Evolutionary conservation across 352 stramenopile genomes (phyloP).

Genomic region (Pythium brassicae): DNA sequence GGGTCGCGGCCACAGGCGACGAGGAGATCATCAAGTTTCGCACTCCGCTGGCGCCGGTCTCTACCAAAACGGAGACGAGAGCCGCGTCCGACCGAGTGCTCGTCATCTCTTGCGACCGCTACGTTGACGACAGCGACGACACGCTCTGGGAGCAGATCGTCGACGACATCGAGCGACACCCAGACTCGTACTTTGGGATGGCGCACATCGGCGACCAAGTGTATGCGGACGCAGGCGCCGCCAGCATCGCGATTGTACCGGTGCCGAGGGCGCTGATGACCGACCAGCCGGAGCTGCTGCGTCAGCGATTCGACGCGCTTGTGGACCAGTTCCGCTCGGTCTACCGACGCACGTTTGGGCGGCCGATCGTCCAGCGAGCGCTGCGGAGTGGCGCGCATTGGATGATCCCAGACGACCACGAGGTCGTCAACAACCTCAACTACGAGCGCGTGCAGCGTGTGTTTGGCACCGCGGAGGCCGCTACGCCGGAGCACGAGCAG

Average conservation of each 20-base stretch:
- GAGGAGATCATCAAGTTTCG: conserved; percentile 37
- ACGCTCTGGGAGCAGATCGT: conserved; percentile 34
- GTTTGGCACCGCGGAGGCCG: conserved; percentile 8
- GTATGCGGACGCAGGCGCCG: conserved; percentile 38
- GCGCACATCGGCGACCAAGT: conserved; percentile 56
- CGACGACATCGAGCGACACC: conserved; percentile 26
- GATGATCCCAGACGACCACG: conserved; percentile 80
- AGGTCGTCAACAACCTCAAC: conserved; percentile 78
- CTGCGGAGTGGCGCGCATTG: conserved; percentile 61
- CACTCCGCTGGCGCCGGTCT: conserved; percentile 2
- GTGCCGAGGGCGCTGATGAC: conserved; percentile 8
- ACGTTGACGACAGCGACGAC: conserved; percentile 52
- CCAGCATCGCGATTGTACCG: conserved; percentile 25
- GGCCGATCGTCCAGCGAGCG: conserved; percentile 38
- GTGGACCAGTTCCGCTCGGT: conserved; percentile 41
- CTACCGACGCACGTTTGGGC: conserved; percentile 58
- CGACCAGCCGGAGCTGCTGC: background rate
- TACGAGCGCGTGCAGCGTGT: conserved; percentile 29
- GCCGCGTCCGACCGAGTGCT: conserved; percentile 21
- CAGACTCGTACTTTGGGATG: conserved; percentile 41
- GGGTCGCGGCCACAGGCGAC: background rate
- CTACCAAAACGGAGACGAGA: background rate
- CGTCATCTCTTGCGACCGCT: conserved; percentile 57
- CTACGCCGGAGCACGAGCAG: conserved; percentile 7
- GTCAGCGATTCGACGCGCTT: conserved; percentile 23